Percentiles rank a stretch among this genome's conserved stretches.
Conservation (phyloP, 768 basidiomycete species). For the Rhizopogon salebrosus region DNA sequence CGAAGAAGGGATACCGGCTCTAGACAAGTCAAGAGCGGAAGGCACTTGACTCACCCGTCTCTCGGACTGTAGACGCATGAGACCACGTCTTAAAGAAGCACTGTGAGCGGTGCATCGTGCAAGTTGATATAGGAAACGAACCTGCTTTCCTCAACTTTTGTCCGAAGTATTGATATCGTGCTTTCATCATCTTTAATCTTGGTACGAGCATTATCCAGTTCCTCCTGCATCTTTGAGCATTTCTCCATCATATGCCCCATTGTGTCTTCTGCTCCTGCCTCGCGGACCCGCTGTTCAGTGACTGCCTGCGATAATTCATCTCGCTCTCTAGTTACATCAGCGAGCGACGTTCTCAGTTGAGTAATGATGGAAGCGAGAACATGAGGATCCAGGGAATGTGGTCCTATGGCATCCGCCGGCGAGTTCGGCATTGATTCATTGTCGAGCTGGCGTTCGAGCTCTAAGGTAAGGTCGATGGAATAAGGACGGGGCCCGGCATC, state of each 20-base stretch:
- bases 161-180: conserved; percentile 65
- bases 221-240: conserved; percentile 52
- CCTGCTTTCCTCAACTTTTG: conserved; percentile 89
- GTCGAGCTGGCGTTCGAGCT: conserved; percentile 72
- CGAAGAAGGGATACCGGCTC: conserved; percentile 36
- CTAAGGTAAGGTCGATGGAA: conserved; percentile 76
- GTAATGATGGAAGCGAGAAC: conserved; percentile 74
- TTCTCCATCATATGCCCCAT: conserved; percentile 63
- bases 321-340: conserved; percentile 63
- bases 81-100: conserved; percentile 54
- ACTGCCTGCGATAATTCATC: conserved; percentile 58
- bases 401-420: conserved; percentile 29
- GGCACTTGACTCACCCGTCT: conserved; percentile 55
- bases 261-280: conserved; percentile 59
- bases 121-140: conserved; percentile 25
- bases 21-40: conserved; percentile 50
- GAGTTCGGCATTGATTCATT: conserved; percentile 54
- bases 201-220: conserved; percentile 43
- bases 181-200: conserved; percentile 71
- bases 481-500: conserved; percentile 25
- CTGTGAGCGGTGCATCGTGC: conserved; percentile 2
- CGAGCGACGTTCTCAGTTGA: conserved; percentile 61
- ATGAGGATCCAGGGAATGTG: conserved; percentile 62
- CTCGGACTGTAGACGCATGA: conserved; percentile 84
- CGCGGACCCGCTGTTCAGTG: conserved; percentile 43